A percentile compares a stretch with the other conserved stretches of the same genome.
These are phyloP conservation scores for Colletotrichum magnum DNA, from an alignment of 2,329 filamentous ascomycete genomes.

Conservation along the genomic window DNA sequence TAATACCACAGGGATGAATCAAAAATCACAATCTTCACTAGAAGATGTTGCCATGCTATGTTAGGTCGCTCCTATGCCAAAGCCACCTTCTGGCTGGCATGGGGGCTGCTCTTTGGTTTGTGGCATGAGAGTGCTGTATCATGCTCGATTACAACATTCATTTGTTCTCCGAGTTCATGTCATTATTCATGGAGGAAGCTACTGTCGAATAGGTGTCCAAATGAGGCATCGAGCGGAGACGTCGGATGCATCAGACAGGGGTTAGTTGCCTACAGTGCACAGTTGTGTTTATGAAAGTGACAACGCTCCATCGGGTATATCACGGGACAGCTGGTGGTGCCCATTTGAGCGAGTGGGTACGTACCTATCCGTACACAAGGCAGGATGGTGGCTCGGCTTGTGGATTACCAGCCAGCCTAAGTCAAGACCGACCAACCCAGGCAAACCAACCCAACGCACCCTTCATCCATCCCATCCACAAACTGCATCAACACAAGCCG, in stretches of 20 bases:
- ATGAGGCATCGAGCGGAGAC: slow-evolving; percentile 13
- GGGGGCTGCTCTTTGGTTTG: background rate
- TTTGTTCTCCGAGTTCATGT: too few species aligned
- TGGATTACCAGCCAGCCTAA: slow-evolving; percentile 31
- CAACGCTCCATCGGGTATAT: slow-evolving; percentile 5
- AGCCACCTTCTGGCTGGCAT: too few species aligned
- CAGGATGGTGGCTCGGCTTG: slow-evolving; percentile 27
- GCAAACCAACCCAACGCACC: slow-evolving; percentile 15
- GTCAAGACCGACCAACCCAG: slow-evolving; percentile 22
- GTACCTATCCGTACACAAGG: slow-evolving; percentile 8
- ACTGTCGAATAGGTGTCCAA: too few species aligned
- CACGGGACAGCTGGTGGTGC: slow-evolving; percentile 17
- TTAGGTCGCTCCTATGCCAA: background rate
- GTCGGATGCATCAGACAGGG: slow-evolving; percentile 10
- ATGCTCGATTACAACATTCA: too few species aligned
- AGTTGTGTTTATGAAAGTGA: background rate
- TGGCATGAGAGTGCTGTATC: too few species aligned
- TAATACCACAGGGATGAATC: slow-evolving; percentile 36
- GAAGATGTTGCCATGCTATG: background rate
- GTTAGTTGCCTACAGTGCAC: background rate
- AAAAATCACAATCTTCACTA: background rate
- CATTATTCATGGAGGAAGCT: too few species aligned
- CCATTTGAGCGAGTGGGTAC: slow-evolving; percentile 21
- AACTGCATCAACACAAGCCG: slow-evolving; percentile 14
- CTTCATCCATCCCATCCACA: slow-evolving; percentile 15